Evolutionary conservation across 495 filamentous ascomycete species (phyloP), one percentile per base, ranked within the genome.

Genomic region (Melanomma pulvis-pyrius): DNA sequence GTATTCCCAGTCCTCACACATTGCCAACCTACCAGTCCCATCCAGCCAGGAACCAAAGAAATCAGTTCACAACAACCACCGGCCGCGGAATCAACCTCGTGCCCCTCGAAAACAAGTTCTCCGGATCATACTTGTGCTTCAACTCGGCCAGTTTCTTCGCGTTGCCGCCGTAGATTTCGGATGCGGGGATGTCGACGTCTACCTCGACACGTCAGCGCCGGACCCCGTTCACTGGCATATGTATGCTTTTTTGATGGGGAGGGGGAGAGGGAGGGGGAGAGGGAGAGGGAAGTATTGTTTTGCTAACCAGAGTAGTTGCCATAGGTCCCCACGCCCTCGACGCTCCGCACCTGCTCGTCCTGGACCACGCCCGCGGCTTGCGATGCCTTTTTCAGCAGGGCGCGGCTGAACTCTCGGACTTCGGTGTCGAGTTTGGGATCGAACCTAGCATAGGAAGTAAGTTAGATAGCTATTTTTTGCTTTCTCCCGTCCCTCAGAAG

Each of bases 111-210:
- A 87, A 87, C 21, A 86, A 65, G 68, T 85, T 86, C 0, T 72
- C 77, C 0, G 84, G 82, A 63, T 87, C 84, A 59, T 85, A 86
- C 57, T 80, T 76, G 48, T 74, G 73, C 75, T 86, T 86, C 41
- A 86, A 34, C 19, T 67, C 68, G 61, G 78, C 75, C 62, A 86
- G 64, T 9, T 77, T 76, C 1, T 56, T 59, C 12, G 80, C 72
- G 52, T 86, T 84, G n/a, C 68, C 68, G 1, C 84, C 84, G 69
- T 75, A 84, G 19, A 81, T 71, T 6, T 73, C 74, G 58, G 73
- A 57, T 2, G 65, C 60, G 15, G 70, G 69, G 19, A 71, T 71
- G 11, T 76, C 78, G 55, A 70, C 47, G 5, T 73, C 73, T 75
- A 46, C 9, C 2, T 57, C 17, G 46, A 13, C 58, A 26, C 4